Percentiles rank a stretch among this genome's conserved stretches.
Conservation (phyloP, 441 rosid species). For the Flueggea neowawraea region DNA sequence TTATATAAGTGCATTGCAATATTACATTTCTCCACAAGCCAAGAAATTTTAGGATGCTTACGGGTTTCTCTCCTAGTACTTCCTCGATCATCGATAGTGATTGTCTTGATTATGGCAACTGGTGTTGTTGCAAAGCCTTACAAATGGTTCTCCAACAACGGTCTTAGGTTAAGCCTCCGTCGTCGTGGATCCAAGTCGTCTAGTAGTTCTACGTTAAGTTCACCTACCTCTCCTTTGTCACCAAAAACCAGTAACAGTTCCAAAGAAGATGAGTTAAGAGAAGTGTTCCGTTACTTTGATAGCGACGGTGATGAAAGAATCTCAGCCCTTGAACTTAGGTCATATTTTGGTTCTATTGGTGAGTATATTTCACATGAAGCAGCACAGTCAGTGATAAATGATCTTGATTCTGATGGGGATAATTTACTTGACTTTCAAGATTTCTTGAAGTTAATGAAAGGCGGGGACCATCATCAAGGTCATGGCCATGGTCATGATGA, state of each 20-base stretch:
- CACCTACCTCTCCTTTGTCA: conserved; percentile 5
- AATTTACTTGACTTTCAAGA: conserved; percentile 57
- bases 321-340: conserved; percentile 57
- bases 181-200: conserved; percentile 27
- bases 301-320: conserved; percentile 64
- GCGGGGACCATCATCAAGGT: conserved; percentile 26
- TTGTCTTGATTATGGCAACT: conserved; percentile 10
- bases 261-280: conserved; percentile 32
- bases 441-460: conserved; percentile 53
- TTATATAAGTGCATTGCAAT: conserved; percentile 1
- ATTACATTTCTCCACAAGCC: too few species aligned
- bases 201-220: conserved; percentile 1
- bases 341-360: conserved; percentile 66
- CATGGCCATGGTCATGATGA: conserved; percentile 35
- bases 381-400: conserved; percentile 51
- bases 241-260: not conserved
- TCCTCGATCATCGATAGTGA: not conserved
- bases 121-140: conserved; percentile 31
- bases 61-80: not conserved
- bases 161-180: conserved; percentile 34
- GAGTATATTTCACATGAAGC: conserved; percentile 61
- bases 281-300: conserved; percentile 60
- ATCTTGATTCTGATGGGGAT: conserved; percentile 64
- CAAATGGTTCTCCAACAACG: conserved; percentile 49
- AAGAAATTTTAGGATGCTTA: too few species aligned